phyloP scores from a whole-genome alignment of 2,329 filamentous ascomycete species.

The Botryosphaeria dothidea region DNA sequence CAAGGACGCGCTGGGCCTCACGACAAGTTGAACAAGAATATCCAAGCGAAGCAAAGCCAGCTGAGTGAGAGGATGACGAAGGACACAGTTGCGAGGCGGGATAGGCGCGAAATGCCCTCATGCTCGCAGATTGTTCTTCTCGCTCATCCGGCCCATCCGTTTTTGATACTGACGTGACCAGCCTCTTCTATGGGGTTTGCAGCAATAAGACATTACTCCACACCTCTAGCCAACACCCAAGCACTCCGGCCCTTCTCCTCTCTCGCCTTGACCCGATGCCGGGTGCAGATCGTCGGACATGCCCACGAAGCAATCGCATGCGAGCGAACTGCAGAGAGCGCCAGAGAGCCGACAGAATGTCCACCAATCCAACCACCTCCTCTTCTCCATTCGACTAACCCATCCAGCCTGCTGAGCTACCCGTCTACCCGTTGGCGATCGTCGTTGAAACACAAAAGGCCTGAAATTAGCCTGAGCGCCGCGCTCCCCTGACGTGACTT shows the following conservation, averaged over 20 bases:
- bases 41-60: not conserved
- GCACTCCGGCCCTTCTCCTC: too few relatives aligned
- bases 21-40: not conserved
- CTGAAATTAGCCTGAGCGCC: too few relatives aligned
- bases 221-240: not conserved
- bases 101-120: not conserved
- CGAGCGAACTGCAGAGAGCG: not conserved
- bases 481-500: too few relatives aligned
- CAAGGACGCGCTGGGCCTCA: too few relatives aligned
- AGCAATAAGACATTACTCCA: not conserved
- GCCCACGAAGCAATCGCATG: not conserved
- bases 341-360: not conserved
- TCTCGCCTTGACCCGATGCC: not conserved
- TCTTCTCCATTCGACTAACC: too few relatives aligned
- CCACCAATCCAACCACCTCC: not conserved
- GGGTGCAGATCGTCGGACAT: not conserved
- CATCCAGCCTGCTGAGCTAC: too few relatives aligned
- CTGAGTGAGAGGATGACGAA: not conserved
- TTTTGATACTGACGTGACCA: not conserved
- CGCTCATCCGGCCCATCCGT: not conserved
- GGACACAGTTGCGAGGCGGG: not conserved
- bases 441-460: too few relatives aligned
- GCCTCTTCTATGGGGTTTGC: not conserved
- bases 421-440: too few relatives aligned
- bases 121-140: not conserved